phyloP scores from a whole-genome alignment of 352 stramenopile species.

The Peronospora destructor region DNA sequence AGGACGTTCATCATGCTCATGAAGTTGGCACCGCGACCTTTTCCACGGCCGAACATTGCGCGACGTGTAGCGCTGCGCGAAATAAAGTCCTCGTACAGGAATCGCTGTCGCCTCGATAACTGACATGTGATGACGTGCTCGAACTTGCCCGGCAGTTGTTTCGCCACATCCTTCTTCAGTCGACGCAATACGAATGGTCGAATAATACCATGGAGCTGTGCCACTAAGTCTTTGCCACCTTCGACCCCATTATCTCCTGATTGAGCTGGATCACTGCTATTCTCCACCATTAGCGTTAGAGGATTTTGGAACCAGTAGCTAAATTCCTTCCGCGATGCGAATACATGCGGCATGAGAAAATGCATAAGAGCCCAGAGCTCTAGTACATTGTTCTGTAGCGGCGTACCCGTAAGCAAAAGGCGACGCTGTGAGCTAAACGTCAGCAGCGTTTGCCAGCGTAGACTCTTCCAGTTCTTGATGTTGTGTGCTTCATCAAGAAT shows the following conservation, averaged over 20 bases:
- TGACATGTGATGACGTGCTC: slow-evolving; percentile 94
- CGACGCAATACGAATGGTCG: slow-evolving; percentile 95
- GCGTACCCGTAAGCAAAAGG: slow-evolving; percentile 92
- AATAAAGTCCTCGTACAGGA: slow-evolving; percentile 99
- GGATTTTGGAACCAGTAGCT: slow-evolving; percentile 98
- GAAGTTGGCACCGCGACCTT: slow-evolving; percentile 81
- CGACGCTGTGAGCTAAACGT: slow-evolving; percentile 94
- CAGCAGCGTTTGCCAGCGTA: slow-evolving; percentile 97
- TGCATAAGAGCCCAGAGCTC: slow-evolving; percentile 98
- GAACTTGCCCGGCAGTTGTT: slow-evolving; percentile 95
- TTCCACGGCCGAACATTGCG: slow-evolving; percentile 78
- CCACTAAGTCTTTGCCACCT: slow-evolving; percentile 69
- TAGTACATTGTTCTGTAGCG: slow-evolving; percentile 97
- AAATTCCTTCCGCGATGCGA: slow-evolving; percentile 89
- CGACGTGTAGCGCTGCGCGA: slow-evolving; percentile 89
- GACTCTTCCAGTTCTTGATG: slow-evolving; percentile 99
- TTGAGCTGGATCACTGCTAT: slow-evolving; percentile 67
- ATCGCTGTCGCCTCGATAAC: slow-evolving; percentile 92
- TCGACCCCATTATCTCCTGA: slow-evolving; percentile 28
- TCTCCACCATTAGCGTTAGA: slow-evolving; percentile 81
- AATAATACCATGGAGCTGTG: slow-evolving; percentile 95
- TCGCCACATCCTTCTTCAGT: slow-evolving; percentile 97
- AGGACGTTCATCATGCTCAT: slow-evolving; percentile 99
- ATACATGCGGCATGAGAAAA: slow-evolving; percentile 99
- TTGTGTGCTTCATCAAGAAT: slow-evolving; percentile 99